A percentile compares a stretch with the other conserved stretches of the same genome.
phyloP scores from a whole-genome alignment of 768 basidiomycete genomes.

The Hygrocybe coccinea region DNA sequence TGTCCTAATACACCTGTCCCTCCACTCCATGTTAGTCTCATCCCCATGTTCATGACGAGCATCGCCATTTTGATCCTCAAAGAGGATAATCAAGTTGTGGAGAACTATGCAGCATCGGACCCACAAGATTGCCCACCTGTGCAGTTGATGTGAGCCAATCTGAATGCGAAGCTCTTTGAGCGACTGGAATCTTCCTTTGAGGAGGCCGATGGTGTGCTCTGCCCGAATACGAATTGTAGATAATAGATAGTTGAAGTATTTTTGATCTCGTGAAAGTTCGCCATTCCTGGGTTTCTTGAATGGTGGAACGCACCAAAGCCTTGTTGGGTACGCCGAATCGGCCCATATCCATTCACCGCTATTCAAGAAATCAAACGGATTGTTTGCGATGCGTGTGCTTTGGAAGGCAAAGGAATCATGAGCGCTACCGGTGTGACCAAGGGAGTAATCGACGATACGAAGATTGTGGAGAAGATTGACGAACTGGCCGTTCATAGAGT shows the following conservation, averaged over 20 bases:
- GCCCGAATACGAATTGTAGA: conserved; percentile 17
- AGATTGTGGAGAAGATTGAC: too few relatives aligned
- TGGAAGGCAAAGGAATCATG: too few relatives aligned
- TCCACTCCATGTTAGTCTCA: background rate
- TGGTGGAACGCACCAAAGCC: conserved; percentile 23
- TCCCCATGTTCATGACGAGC: too few relatives aligned
- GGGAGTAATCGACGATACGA: too few relatives aligned
- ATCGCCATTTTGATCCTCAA: background rate
- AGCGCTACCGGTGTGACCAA: too few relatives aligned
- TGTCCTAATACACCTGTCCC: background rate
- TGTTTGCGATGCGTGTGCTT: too few relatives aligned
- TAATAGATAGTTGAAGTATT: conserved; percentile 19
- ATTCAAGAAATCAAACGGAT: too few relatives aligned
- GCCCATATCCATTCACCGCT: conserved; percentile 28
- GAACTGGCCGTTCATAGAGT: too few relatives aligned
- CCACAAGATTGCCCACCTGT: conserved; percentile 16
- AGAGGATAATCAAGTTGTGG: conserved; percentile 7
- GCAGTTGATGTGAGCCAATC: conserved; percentile 11
- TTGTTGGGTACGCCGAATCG: conserved; percentile 29
- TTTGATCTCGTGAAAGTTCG: conserved; percentile 14
- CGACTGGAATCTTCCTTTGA: conserved; percentile 26
- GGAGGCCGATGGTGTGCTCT: conserved; percentile 26
- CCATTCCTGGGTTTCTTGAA: conserved; percentile 20
- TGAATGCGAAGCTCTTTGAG: conserved; percentile 16
- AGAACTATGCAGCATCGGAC: conserved; percentile 17